These are phyloP conservation scores for Yamadazyma trypodendri DNA, from an alignment of 1,139 yeast genomes.

Conservation along the genomic window DNA sequence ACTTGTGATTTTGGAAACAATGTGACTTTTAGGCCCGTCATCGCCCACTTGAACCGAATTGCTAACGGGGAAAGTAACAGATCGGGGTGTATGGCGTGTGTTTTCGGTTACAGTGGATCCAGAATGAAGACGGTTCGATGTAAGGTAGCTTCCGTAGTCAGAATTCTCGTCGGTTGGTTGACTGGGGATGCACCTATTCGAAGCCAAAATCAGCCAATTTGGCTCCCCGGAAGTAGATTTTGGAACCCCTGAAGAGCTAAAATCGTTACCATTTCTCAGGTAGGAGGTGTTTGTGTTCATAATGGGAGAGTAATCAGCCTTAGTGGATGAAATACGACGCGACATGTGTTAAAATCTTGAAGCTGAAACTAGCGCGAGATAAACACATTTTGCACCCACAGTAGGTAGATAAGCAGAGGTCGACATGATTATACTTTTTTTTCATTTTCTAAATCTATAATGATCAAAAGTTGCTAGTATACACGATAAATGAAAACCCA, in stretches of 20 bases:
- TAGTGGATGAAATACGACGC: background rate
- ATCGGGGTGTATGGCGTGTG: too few species aligned
- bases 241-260: too few species aligned
- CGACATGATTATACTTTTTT: background rate
- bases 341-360: background rate
- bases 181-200: background rate
- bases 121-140: background rate
- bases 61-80: too few species aligned
- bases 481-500: slow-evolving; percentile 3
- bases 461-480: slow-evolving; percentile 1
- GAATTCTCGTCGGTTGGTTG: background rate
- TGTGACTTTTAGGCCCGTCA: background rate
- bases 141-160: background rate
- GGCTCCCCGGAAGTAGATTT: background rate
- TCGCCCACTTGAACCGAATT: background rate
- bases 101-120: background rate
- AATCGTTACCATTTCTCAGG: too few species aligned
- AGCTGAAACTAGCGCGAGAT: too few species aligned
- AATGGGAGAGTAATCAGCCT: too few species aligned
- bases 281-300: too few species aligned
- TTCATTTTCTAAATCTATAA: slow-evolving; percentile 1
- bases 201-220: background rate
- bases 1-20: background rate
- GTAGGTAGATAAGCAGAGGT: background rate
- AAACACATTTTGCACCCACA: background rate